A percentile compares a stretch with the other conserved stretches of the same genome.
Conservation (phyloP, 176 grass and related monocot genomes). For the Cocos nucifera region DNA sequence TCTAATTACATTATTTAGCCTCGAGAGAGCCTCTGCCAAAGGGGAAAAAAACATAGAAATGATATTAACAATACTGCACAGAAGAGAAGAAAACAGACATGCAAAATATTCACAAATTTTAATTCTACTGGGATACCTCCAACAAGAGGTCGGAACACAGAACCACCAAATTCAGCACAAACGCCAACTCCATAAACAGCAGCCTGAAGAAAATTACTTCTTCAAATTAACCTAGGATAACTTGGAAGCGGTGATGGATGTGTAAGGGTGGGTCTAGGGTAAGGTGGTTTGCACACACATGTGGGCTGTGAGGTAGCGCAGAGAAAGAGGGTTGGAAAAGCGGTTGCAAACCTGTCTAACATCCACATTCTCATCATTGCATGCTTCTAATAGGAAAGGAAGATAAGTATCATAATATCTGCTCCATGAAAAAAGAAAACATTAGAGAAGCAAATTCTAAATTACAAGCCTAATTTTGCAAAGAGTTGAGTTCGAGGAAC, state of each 20-base stretch:
- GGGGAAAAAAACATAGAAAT: not conserved
- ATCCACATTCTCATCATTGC: conserved; percentile 86
- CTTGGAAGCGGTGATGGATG: not conserved
- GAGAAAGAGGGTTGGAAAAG: not conserved
- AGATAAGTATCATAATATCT: conserved; percentile 98
- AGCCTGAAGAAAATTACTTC: conserved; percentile 36
- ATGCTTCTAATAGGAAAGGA: conserved; percentile 89
- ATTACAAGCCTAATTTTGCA: not conserved
- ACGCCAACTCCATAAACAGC: conserved; percentile 97
- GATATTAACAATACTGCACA: no score
- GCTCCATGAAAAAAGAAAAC: conserved; percentile 11
- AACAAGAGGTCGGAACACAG: conserved; percentile 74
- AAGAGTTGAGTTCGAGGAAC: not conserved
- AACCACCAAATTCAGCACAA: conserved; percentile 89
- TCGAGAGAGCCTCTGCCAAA: conserved; percentile 78
- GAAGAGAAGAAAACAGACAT: no score
- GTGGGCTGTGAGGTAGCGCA: not conserved
- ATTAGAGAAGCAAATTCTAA: conserved; percentile 10
- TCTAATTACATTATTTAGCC: conserved; percentile 77
- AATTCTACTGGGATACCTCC: conserved; percentile 48
- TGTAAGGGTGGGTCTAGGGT: not conserved
- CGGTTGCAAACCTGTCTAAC: conserved; percentile 64
- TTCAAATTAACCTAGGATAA: conserved; percentile 3
- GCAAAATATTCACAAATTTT: no score
- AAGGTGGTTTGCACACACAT: not conserved